Base-by-base conservation (phyloP, 208 protist genomes). In the Phytomonas francai region DNA sequence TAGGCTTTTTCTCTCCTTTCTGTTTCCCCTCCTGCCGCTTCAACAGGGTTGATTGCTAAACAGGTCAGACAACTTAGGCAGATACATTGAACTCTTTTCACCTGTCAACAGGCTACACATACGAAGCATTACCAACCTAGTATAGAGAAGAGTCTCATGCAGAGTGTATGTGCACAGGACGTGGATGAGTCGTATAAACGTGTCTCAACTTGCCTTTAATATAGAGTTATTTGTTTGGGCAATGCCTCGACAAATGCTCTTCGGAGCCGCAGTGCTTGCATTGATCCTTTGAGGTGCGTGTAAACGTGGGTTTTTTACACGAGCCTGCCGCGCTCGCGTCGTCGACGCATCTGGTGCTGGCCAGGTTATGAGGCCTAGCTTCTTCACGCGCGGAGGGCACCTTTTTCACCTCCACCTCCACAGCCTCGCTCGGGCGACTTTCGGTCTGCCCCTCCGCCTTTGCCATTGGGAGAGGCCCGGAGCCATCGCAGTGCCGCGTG, bases 201-300 rank as follows among this genome's bases (percentile, higher is more conserved):
- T 59, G 57, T 65, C 61, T 3, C 64, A 29, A 28, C 6, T 58
- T 59, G 8, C 57, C 33, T 56, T 45, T 27, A 30, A 42, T 31
- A 33, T 1, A 16, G 12, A 31, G 28, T 30, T 74, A 83, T 74
- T 85, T 88, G 28, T 63, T 77, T 0, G 87, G 87, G 32, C 87
- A 93, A 68, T 93, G 87, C 16, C 87, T 77, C 4, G 87, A 93
- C 5, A 93, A 72, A 58, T 93, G 88, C 33, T 65, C 71, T 28
- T 83, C 83, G 27, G 76, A 82, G 66, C 88, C 88, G 71, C 88
- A 93, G 73, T 75, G 63, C 66, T 89, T 89, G 67, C 87, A 93
- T 64, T 87, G 81, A 66, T 92, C 87, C 70, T 89, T 88, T 22
- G 78, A 80, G n/a, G 74, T 85, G 32, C 77, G 72, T n/a, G 78